Base-by-base conservation (phyloP, 2,329 filamentous ascomycete species). In the Scytalidium lignicola region DNA sequence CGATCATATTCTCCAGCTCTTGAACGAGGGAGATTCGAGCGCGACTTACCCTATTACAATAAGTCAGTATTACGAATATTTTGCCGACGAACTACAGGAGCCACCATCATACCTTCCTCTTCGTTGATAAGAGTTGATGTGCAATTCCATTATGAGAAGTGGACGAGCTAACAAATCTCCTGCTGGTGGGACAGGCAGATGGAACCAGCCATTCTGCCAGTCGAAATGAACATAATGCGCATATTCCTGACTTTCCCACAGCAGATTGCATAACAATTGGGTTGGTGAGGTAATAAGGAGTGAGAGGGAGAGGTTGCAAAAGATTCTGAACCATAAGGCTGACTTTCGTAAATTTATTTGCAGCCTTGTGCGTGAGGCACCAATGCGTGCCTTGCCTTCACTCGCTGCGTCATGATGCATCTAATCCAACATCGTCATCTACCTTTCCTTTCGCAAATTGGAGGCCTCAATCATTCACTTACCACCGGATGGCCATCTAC, bases 161-260 rank as follows among this genome's bases (percentile, higher is more conserved):
- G 5, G n/a, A 15, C 15, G 21, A 29, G 26, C 22, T 26, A 32
- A 37, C 4, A 13, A 26, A 18, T 7, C 3, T 22, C 43, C 21
- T 48, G 22, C 15, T 13, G 17, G 39, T 46, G 9, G 49, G 40
- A 28, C 23, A 48, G 10, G 55, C 51, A 46, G 66, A 64, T 43
- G 52, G 46, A 41, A 54, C 46, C n/a, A 59, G 53, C 56, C 59
- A 58, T 55, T 61, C 47, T 23, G 60, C 51, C 37, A 62, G 55
- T 55, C 63, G 65, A 51, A 71, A 67, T 23, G 64, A 56, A 60
- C 69, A 71, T 54, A 71, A 62, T 32, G 72, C 62, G 65, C 71
- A 73, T 59, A 60, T 59, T 43, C 61, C 65, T 56, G 62, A 60
- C 58, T 54, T 62, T 46, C 57, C 58, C 48, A 58, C 59, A 59